Conservation (phyloP, 495 filamentous ascomycete genomes). For the Podospora tetraspora region DNA sequence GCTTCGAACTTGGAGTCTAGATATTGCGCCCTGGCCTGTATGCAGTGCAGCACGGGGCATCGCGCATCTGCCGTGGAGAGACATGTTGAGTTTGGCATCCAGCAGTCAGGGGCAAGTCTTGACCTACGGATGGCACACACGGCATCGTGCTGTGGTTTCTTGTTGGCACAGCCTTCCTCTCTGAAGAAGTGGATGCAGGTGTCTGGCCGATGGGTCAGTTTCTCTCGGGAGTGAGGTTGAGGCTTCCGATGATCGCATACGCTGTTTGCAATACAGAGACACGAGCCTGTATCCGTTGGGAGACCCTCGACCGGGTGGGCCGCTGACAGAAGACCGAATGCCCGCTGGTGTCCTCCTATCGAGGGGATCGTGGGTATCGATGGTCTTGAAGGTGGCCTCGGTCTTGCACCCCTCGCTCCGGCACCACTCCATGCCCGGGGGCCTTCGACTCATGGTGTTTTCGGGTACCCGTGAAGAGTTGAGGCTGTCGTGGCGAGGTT, state of each 20-base stretch:
- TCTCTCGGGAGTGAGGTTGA: not conserved
- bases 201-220: conserved; percentile 6
- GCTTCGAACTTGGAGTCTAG: conserved; percentile 23
- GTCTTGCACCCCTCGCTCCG: conserved; percentile 21
- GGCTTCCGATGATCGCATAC: conserved; percentile 8
- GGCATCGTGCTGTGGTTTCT: conserved; percentile 24
- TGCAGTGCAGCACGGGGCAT: conserved; percentile 24
- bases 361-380: conserved; percentile 19
- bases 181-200: conserved; percentile 22
- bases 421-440: conserved; percentile 11
- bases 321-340: conserved; percentile 3
- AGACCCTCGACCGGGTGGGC: conserved; percentile 12
- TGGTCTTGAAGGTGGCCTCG: conserved; percentile 22
- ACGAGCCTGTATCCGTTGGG: conserved; percentile 12
- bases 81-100: not conserved
- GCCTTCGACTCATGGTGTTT: conserved; percentile 17
- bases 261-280: conserved; percentile 24
- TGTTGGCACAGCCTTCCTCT: conserved; percentile 22
- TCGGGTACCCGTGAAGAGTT: not conserved
- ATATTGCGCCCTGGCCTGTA: conserved; percentile 22
- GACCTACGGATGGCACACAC: conserved; percentile 26
- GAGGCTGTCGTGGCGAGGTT: not conserved
- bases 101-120: not conserved
- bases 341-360: conserved; percentile 10
- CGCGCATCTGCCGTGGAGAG: conserved; percentile 15